Evolutionary conservation across 75 land plant species (phyloP), one percentile per base, ranked within the genome.

Genomic region (Adiantum capillusveneris): DNA sequence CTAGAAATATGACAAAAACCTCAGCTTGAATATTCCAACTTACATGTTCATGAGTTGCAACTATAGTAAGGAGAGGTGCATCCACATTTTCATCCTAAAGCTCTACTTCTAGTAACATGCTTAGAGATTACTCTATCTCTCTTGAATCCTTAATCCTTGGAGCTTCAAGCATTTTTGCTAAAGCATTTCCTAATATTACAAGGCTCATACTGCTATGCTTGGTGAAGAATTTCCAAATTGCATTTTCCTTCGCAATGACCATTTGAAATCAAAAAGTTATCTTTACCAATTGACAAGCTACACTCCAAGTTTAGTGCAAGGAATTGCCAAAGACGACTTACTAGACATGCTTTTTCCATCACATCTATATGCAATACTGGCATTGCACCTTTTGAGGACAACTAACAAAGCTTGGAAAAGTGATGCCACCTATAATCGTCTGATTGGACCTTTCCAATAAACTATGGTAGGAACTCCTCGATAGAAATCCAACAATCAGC

Each of bases 401-500:
- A 84, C 80, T 13, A 86, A 26, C 41, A 90, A 48, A 25, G 87
- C 83, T 44, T 81, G 84, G 44, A 80, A 77, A 60, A 90, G 86
- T 59, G 85, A 84, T 51, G 76, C 66, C 31, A 87, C 86, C 42
- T 66, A 71, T 53, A 70, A 70, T 25, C 43, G 57, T 22, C 83
- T 71, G 51, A 81, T 63, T 37, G 78, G 20, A 62, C 60, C 64
- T 37, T 81, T 83, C 96, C 90, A 90, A 43, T 76, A 79, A 36
- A 86, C 76, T 7, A 90, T 87, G 72, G 81, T 69, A 61, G 84
- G 73, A 41, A 83, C 52, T 18, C 90, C 96, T 90, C 85, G 79
- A 31, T 50, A 60, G 54, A 60, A 62, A 2, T 19, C 20, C 22
- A 14, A 64, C 42, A 25, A 27, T 25, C 20, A 3, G 14, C 36